Evolutionary conservation across 495 filamentous ascomycete species (phyloP), one percentile per base, ranked within the genome.

Genomic region (Penicillium bovifimosum): DNA sequence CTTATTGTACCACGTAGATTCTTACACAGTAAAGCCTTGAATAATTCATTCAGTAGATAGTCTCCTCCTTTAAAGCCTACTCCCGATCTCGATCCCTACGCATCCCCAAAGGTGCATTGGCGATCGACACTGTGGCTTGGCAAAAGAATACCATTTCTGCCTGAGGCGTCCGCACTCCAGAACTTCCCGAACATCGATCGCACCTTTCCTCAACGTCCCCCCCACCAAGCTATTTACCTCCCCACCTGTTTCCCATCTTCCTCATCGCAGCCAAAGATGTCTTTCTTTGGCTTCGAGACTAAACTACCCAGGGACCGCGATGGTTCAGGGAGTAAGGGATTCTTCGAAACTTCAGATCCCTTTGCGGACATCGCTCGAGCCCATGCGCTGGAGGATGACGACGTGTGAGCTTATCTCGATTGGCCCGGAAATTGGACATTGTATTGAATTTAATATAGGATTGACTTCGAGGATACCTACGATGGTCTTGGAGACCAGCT

Each of bases 381-480:
- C 42, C 55, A 56, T 55, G 67, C 60, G 45, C 74, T 77, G 31
- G 80, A 82, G 31, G 82, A 86, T 53, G 85, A 86, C 36, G 85
- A 95, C 62, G 88, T 80, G 79, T 91, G 80, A 71, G 90, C 79
- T 34, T 24, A 58, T 39, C 47, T 45, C 43, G 18, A 26, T 53
- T 17, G 20, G 11, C 5, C 8, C 16, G 16, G 24, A 36, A 54
- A 33, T 26, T 16, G 24, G 27, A 20, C 27, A 18, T 18, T 18
- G 32, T 34, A 31, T 39, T 52, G 6, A 55, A 41, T 5, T 29
- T 5, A 9, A 18, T 35, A 9, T 57, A 87, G 83, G 33, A 81
- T 97, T 49, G 90, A 97, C 53, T 98, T 97, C 58, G 93, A 98
- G 58, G 93, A 99, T 61, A 97, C 93, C 27, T 97, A 99, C 66